phyloP scores from a whole-genome alignment of 192 early-diverging fungal genomes.

The Coemansia sp. region DNA sequence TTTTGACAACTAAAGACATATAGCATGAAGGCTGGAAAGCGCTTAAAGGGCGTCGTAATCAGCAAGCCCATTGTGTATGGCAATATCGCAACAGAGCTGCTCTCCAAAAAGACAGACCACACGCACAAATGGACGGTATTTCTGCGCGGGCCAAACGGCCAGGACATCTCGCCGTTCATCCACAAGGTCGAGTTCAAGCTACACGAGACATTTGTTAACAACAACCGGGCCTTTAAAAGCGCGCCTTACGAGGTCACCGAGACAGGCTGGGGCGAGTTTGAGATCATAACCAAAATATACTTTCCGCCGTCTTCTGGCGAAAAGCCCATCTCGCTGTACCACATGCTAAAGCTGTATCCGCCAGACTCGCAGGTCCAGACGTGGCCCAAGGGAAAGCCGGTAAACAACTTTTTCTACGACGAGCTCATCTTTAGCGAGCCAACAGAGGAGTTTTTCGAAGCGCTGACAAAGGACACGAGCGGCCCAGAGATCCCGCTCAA shows the following conservation, averaged over 20 bases:
- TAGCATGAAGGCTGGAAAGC: slow-evolving; percentile 46
- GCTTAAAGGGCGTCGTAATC: slow-evolving; percentile 61
- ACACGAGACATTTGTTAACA: slow-evolving; percentile 84
- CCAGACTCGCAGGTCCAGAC: slow-evolving; percentile 39
- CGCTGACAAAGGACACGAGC: slow-evolving; percentile 43
- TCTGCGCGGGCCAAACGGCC: slow-evolving; percentile 77
- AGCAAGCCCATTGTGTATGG: slow-evolving; percentile 85
- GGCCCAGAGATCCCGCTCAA: slow-evolving; percentile 54
- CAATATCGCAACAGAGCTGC: slow-evolving; percentile 71
- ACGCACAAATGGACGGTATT: slow-evolving; percentile 97
- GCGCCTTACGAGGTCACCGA: slow-evolving; percentile 88
- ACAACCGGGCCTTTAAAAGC: slow-evolving; percentile 65
- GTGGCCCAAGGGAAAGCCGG: slow-evolving; percentile 52
- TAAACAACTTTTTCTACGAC: slow-evolving; percentile 53
- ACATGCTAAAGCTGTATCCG: slow-evolving; percentile 89
- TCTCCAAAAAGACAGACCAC: slow-evolving; percentile 71
- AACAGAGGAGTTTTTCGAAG: slow-evolving; percentile 65
- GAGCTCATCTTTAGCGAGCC: slow-evolving; percentile 79
- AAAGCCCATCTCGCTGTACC: slow-evolving; percentile 77
- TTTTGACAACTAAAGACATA: neutral
- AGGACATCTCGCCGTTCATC: slow-evolving; percentile 83
- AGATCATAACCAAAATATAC: slow-evolving; percentile 89
- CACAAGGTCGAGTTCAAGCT: slow-evolving; percentile 91
- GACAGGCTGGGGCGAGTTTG: slow-evolving; percentile 99
- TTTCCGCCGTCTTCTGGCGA: slow-evolving; percentile 76